Evolutionary conservation across 495 filamentous ascomycete species (phyloP).

Genomic region (Annulohypoxylon nitens): DNA sequence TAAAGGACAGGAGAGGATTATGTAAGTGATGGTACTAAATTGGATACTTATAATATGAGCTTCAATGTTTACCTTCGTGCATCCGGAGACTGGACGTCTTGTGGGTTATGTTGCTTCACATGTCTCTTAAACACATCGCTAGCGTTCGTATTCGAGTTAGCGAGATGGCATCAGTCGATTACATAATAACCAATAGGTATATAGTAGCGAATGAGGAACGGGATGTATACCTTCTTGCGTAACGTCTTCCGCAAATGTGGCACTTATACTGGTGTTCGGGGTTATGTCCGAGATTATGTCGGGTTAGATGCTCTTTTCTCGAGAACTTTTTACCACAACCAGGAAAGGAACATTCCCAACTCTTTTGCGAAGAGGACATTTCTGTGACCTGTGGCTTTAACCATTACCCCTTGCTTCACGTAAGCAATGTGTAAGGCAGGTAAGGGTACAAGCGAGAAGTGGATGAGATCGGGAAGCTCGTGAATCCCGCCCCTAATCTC

Average conservation of each 20-base stretch:
- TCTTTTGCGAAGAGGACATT: slow-evolving; percentile 31
- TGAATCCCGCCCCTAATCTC: background rate
- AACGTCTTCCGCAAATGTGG: slow-evolving; percentile 38
- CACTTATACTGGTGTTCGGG: slow-evolving; percentile 43
- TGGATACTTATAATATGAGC: background rate
- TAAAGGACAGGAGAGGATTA: slow-evolving; percentile 15
- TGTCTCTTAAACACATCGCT: slow-evolving; percentile 52
- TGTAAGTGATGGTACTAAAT: slow-evolving; percentile 16
- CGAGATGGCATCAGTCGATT: background rate
- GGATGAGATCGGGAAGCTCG: background rate
- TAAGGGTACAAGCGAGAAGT: background rate
- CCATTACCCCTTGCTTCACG: slow-evolving; percentile 9
- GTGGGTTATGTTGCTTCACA: slow-evolving; percentile 46
- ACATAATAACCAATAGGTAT: background rate
- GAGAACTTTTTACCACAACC: slow-evolving; percentile 41
- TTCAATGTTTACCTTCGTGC: slow-evolving; percentile 7
- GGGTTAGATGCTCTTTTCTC: slow-evolving; percentile 44
- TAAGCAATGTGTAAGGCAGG: background rate
- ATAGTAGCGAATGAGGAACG: background rate
- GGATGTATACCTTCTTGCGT: slow-evolving; percentile 36
- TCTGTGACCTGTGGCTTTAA: slow-evolving; percentile 10
- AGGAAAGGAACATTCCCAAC: slow-evolving; percentile 36
- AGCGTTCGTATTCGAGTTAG: slow-evolving; percentile 7
- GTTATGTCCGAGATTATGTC: slow-evolving; percentile 40
- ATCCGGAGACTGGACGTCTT: background rate